These are phyloP conservation scores for Mallotus nudiflorus DNA, from an alignment of 345 rosid species.

Conservation along the genomic window DNA sequence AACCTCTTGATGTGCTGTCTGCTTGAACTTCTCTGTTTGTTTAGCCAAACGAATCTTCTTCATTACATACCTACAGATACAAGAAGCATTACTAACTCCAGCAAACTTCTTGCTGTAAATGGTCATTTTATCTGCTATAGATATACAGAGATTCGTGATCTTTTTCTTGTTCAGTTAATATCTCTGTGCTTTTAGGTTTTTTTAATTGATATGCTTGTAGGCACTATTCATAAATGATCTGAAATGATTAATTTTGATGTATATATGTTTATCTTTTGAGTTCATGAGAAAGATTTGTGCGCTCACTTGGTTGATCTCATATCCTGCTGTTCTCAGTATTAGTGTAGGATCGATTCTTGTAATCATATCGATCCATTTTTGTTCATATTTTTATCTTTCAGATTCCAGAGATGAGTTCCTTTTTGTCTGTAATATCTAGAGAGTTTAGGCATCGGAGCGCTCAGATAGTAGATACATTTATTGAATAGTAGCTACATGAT, in stretches of 20 bases:
- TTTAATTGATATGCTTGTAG: neutral
- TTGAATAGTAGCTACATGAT: too few relatives aligned
- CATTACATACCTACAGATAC: slow-evolving; percentile 40
- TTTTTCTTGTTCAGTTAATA: neutral
- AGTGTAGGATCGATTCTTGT: neutral
- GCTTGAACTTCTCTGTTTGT: slow-evolving; percentile 53
- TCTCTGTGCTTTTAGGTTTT: neutral
- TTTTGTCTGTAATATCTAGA: too few relatives aligned
- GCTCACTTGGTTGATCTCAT: neutral
- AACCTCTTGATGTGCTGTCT: slow-evolving; percentile 53
- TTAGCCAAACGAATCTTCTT: slow-evolving; percentile 55
- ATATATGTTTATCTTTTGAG: neutral
- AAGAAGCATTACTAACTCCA: too few relatives aligned
- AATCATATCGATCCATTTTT: too few relatives aligned
- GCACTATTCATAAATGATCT: neutral
- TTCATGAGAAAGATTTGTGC: neutral
- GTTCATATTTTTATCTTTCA: too few relatives aligned
- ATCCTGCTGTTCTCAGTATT: too few relatives aligned
- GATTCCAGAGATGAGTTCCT: too few relatives aligned
- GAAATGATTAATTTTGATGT: neutral
- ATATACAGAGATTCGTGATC: neutral
- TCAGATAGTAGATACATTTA: too few relatives aligned
- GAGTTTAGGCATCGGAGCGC: too few relatives aligned
- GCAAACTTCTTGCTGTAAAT: too few relatives aligned
- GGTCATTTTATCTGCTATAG: too few relatives aligned